Evolutionary conservation across 1,284 basidiomycete genomes (phyloP), one percentile per base, ranked within the genome.

Genomic region (Cutaneotrichosporon sp.): DNA sequence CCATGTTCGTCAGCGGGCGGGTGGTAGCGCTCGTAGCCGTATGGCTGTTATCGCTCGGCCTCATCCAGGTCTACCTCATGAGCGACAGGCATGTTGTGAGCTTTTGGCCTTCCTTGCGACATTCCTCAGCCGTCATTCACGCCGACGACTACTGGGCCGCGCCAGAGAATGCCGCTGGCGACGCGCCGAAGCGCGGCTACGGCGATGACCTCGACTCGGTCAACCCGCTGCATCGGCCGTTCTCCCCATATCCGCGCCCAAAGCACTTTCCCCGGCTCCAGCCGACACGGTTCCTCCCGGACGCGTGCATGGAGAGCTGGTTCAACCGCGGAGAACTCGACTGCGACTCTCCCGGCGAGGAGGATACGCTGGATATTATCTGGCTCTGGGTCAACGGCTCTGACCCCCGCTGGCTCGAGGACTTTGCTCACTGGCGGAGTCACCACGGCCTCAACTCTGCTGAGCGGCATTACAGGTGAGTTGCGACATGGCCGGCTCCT

Each of bases 371-470:
- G 17, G 73, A 74, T 45, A 65, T 66, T 2, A 69, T 64, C 0
- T 74, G 68, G 68, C 52, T 71, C 1, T 73, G 73, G 73, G 72
- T 73, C 17, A 75, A 75, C 43, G 73, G 73, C 0, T 62, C 63
- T 0, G 73, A 75, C 55, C 46, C 51, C 10, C 51, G 67, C 4
- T 75, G 72, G 73, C 23, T 50, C n/a, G 47, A 60, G 12, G 61
- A 61, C n/a, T 64, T 73, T 66, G 33, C 57, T 2, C n/a, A 56
- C 18, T 62, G 61, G 57, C 46, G 61, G 10, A 47, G 49, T 1
- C 17, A 59, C 21, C 60, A 60, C n/a, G 58, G 57, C 2, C 57
- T 75, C 14, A 58, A 62, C 34, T 68, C 68, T 2, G 67, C 69
- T 0, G 63, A 61, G 8, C 61, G 65, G 46, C 73, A 75, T 48